Conservation (phyloP, 2,329 filamentous ascomycete genomes). For the Aspergillus phoenicis region DNA sequence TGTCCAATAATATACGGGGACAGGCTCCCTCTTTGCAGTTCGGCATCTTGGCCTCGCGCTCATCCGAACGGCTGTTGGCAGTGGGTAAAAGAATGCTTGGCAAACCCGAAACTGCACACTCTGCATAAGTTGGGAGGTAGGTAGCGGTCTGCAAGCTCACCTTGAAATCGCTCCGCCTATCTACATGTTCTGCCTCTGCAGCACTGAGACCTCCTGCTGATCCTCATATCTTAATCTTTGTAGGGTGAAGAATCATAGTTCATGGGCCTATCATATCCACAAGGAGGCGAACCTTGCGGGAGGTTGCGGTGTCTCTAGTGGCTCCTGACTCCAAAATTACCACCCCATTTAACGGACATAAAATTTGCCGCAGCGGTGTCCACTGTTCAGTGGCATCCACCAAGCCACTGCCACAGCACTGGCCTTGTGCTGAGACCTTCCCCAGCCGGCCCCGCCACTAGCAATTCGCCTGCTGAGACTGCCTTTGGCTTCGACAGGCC, state of each 20-base stretch:
- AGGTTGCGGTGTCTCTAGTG: neutral
- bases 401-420: neutral
- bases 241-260: neutral
- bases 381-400: neutral
- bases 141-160: neutral
- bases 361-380: neutral
- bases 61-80: neutral
- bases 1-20: neutral
- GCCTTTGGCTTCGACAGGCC: neutral
- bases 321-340: conserved; percentile 1
- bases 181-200: neutral
- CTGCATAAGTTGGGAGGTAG: neutral
- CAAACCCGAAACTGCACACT: neutral
- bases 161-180: neutral
- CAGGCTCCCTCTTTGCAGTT: neutral
- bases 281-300: neutral
- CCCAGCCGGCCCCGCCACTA: neutral
- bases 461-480: neutral
- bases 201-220: neutral
- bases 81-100: conserved; percentile 1
- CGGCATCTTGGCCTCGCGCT: neutral
- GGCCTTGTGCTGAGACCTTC: neutral
- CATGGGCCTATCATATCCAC: neutral
- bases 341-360: neutral
- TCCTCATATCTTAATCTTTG: neutral